Base-by-base conservation (phyloP, 2,329 filamentous ascomycete genomes). In the Neopestalotiopsis sp. region DNA sequence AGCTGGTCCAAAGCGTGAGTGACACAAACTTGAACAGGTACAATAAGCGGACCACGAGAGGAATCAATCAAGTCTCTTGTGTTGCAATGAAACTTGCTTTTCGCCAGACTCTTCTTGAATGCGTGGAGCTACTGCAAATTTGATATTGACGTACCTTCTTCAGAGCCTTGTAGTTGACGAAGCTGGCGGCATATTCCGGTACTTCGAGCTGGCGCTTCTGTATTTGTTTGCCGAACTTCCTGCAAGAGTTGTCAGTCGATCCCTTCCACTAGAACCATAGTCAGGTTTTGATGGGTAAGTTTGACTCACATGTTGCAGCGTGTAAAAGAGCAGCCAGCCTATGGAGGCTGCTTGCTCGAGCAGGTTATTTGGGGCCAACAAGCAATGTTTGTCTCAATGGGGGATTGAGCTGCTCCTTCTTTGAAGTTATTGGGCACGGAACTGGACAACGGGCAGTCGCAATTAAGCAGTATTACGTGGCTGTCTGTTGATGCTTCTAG, bases 181-280 rank as follows among this genome's bases (percentile, higher is more conserved):
- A 99, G 83, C 95, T 98, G 73, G 95, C 94, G 71, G 96, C 95
- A 91, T 99, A 99, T 88, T 99, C 96, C 70, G 96, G 96, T 70
- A 99, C 95, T 81, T 99, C 96, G 78, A 99, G 93, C 88, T 99
- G 96, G 80, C 95, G 92, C 87, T 97, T 97, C 86, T 98, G 96
- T 75, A 99, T 97, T 81, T 98, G 94, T 87, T 99, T 99, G 82
- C 96, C 96, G 86, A 99, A 99, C 89, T 99, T 99, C 96, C 95
- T 99, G 77, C 65, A 72, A 69, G 66, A 68, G 69, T 59, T 68
- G 78, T 72, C 78, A 75, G 67, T 32, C 66, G 34, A 53, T 62
- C 67, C 68, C 4, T 57, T 40, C 17, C 65, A 42, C 28, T 28
- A 62, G 62, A 9, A 57, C 61, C 42, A 66, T 59, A 24, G 53